These are phyloP conservation scores for Leccinum boreale DNA, from an alignment of 768 basidiomycete genomes.

Conservation along the genomic window DNA sequence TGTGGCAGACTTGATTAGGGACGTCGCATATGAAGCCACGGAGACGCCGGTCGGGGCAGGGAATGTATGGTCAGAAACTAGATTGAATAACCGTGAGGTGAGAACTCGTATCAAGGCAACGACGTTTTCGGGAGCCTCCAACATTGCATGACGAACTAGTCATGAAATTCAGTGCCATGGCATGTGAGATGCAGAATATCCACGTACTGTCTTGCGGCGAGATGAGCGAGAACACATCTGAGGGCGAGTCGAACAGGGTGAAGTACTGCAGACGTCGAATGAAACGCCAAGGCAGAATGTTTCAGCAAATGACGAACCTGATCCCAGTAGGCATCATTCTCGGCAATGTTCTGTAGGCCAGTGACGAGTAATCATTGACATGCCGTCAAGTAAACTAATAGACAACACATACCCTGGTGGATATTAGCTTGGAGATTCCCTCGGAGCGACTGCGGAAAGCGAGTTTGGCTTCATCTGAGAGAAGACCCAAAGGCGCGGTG, in stretches of 20 bases:
- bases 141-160: slow-evolving; percentile 76
- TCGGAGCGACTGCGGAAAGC: slow-evolving; percentile 80
- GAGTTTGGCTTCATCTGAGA: slow-evolving; percentile 87
- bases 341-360: slow-evolving; percentile 60
- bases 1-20: slow-evolving; percentile 60
- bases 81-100: slow-evolving; percentile 64
- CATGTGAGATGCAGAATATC: slow-evolving; percentile 1
- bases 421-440: slow-evolving; percentile 74
- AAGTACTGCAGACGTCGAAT: slow-evolving; percentile 55
- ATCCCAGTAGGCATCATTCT: slow-evolving; percentile 83
- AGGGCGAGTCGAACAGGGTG: slow-evolving; percentile 81
- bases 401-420: slow-evolving; percentile 57
- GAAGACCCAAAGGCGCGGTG: slow-evolving; percentile 69
- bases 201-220: slow-evolving; percentile 78
- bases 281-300: not conserved
- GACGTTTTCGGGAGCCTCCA: slow-evolving; percentile 83
- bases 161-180: slow-evolving; percentile 5
- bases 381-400: not conserved
- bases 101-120: slow-evolving; percentile 76
- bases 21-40: slow-evolving; percentile 64
- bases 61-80: slow-evolving; percentile 78
- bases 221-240: slow-evolving; percentile 88
- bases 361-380: slow-evolving; percentile 1
- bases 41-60: slow-evolving; percentile 55
- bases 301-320: slow-evolving; percentile 51